Evolutionary conservation across 2,329 filamentous ascomycete genomes (phyloP).

Genomic region (Beauveria medogensis): DNA sequence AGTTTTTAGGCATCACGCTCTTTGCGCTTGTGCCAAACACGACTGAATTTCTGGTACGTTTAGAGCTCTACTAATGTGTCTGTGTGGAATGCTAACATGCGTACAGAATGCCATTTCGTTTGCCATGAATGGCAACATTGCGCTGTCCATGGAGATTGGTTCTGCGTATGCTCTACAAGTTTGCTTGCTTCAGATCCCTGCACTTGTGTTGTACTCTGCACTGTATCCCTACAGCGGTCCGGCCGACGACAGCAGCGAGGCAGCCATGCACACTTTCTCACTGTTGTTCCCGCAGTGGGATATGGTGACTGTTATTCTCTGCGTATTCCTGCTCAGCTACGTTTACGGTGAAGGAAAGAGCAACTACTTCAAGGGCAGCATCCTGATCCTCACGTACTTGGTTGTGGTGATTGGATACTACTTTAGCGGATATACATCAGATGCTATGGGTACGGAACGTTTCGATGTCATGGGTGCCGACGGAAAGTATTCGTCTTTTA

Average conservation of each 20-base stretch:
- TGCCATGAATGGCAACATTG: slow-evolving; percentile 99
- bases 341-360: slow-evolving; percentile 98
- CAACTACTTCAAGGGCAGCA: slow-evolving; percentile 99
- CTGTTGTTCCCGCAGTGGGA: slow-evolving; percentile 98
- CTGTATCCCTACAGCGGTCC: slow-evolving; percentile 46
- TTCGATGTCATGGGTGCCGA: slow-evolving; percentile 47
- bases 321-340: slow-evolving; percentile 92
- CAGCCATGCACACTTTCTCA: slow-evolving; percentile 60
- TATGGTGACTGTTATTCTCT: slow-evolving; percentile 93
- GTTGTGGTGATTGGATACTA: slow-evolving; percentile 91
- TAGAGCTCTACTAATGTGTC: too few species aligned
- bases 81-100: slow-evolving; percentile 5
- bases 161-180: slow-evolving; percentile 96
- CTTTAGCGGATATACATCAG: slow-evolving; percentile 55
- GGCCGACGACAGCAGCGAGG: slow-evolving; percentile 27
- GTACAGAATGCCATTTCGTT: slow-evolving; percentile 90
- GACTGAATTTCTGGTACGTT: slow-evolving; percentile 82
- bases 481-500: slow-evolving; percentile 42
- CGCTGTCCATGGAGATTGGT: slow-evolving; percentile 96
- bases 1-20: slow-evolving; percentile 92
- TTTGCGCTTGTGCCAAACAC: slow-evolving; percentile 97
- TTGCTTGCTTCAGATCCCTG: slow-evolving; percentile 87
- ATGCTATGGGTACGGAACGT: slow-evolving; percentile 35
- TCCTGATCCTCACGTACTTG: slow-evolving; percentile 84
- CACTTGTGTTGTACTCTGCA: slow-evolving; percentile 84